Percentiles rank a stretch among this genome's conserved stretches.
These are phyloP conservation scores for Trichophyton mentagrophytes DNA, from an alignment of 2,329 filamentous ascomycete species.

Conservation along the genomic window DNA sequence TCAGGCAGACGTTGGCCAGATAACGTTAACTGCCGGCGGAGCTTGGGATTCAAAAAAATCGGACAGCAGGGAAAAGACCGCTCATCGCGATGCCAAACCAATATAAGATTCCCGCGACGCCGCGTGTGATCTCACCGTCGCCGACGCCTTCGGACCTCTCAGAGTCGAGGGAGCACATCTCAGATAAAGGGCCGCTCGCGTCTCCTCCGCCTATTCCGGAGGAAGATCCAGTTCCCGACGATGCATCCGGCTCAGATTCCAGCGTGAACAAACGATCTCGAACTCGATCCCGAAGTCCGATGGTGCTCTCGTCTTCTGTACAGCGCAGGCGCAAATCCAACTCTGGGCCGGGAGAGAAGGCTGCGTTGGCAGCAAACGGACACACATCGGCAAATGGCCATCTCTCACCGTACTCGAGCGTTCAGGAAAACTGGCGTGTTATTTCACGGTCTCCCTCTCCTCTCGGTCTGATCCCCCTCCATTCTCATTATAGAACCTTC, in stretches of 20 bases:
- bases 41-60: neutral
- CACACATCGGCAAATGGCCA: slow-evolving; percentile 48
- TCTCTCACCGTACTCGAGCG: slow-evolving; percentile 49
- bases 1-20: neutral
- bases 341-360: slow-evolving; percentile 40
- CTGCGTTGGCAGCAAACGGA: slow-evolving; percentile 28
- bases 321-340: slow-evolving; percentile 36
- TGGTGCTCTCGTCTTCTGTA: slow-evolving; percentile 27
- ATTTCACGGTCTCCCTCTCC: slow-evolving; percentile 87
- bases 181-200: slow-evolving; percentile 42
- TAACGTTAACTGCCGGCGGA: neutral
- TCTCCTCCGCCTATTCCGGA: slow-evolving; percentile 52
- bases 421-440: slow-evolving; percentile 63
- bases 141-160: slow-evolving; percentile 49
- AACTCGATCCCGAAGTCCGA: slow-evolving; percentile 59
- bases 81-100: slow-evolving; percentile 33
- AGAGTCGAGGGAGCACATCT: slow-evolving; percentile 47
- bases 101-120: slow-evolving; percentile 58
- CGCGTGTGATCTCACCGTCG: slow-evolving; percentile 80
- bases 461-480: slow-evolving; percentile 86
- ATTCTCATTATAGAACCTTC: slow-evolving; percentile 79
- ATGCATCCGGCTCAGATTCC: slow-evolving; percentile 41
- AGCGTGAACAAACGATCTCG: slow-evolving; percentile 47
- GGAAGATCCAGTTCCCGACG: slow-evolving; percentile 40
- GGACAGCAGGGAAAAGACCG: neutral